Evolutionary conservation across 306 rosid species (phyloP), one percentile per base, ranked within the genome.

Genomic region (Vigna nakashimae): DNA sequence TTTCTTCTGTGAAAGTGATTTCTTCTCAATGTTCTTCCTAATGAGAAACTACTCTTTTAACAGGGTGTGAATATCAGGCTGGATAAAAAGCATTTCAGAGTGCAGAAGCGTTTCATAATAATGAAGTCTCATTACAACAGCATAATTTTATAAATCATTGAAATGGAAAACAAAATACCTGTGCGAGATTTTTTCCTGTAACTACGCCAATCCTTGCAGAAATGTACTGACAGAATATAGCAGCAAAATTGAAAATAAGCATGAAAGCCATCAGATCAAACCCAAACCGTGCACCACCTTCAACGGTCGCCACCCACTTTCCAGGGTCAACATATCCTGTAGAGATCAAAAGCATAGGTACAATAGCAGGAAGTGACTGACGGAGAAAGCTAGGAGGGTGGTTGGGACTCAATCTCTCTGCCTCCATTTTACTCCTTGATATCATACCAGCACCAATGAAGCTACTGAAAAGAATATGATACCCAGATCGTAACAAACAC

Each of bases 311-410:
- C 1, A 87, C 90, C 98, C 97, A 94, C 90, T 94, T 94, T 76
- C 97, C 98, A 80, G 98, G 98, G 82, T 94, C 97, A 87, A 92
- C 82, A 88, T 94, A 94, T 84, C 92, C 95, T 73, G 88, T 52
- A 7, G 98, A 80, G 77, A 94, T 86, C 87, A 94, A 81, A 86
- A 94, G 94, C 68, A 78, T 77, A 7, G 97, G 97, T 62, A 81
- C 79, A 82, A 83, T 68, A 71, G 88, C 86, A 60, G 93, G 97
- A 79, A 91, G 84, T 74, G 87, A 86, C 71, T 77, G 88, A 64
- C 73, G 82, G 70, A 88, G 65, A 69, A 68, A 82, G 24, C 82
- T 84, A 18, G 73, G 83, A 51, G 55, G 58, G 53, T 71, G 83
- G 80, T 83, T 79, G 78, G 79, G 36, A 73, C 57, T 77, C 62